These are phyloP conservation scores for Phytophthora syringae DNA, from an alignment of 352 stramenopile genomes.

Conservation along the genomic window DNA sequence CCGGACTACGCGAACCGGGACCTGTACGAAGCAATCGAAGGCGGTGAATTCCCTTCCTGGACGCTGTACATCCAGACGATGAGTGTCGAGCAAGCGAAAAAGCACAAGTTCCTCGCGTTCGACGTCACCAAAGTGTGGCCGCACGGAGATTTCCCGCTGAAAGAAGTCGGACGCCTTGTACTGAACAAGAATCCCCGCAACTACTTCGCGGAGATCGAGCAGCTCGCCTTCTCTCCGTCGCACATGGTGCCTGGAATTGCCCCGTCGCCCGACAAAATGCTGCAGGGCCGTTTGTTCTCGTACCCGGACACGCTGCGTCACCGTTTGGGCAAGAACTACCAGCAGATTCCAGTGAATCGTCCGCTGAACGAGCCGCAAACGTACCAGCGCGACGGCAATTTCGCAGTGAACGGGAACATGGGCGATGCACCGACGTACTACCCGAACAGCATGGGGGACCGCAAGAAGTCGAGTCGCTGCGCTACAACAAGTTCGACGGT, in stretches of 20 bases:
- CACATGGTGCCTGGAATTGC: slow-evolving; percentile 91
- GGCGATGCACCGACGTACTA: slow-evolving; percentile 75
- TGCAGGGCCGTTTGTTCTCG: slow-evolving; percentile 88
- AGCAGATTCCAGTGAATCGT: slow-evolving; percentile 90
- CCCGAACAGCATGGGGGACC: slow-evolving; percentile 70
- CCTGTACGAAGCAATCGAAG: slow-evolving; percentile 86
- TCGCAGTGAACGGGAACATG: slow-evolving; percentile 74
- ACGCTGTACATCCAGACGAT: slow-evolving; percentile 91
- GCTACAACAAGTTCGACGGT: slow-evolving; percentile 28
- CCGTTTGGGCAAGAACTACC: slow-evolving; percentile 90
- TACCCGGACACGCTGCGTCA: slow-evolving; percentile 91
- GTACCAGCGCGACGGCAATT: slow-evolving; percentile 80
- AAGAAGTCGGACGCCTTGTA: slow-evolving; percentile 79
- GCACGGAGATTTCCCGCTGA: slow-evolving; percentile 79
- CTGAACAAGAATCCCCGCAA: slow-evolving; percentile 90
- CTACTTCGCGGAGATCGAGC: slow-evolving; percentile 93
- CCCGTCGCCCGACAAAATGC: slow-evolving; percentile 88
- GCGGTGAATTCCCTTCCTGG: slow-evolving; percentile 71
- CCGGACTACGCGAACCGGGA: slow-evolving; percentile 89
- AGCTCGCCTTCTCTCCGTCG: slow-evolving; percentile 86
- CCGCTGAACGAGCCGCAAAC: slow-evolving; percentile 65
- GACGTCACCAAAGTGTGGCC: slow-evolving; percentile 93
- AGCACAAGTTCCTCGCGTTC: slow-evolving; percentile 77
- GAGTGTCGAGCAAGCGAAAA: slow-evolving; percentile 68
- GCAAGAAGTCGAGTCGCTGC: slow-evolving; percentile 30